phyloP scores from a whole-genome alignment of 2,329 filamentous ascomycete genomes.

The Verticillium longisporum region DNA sequence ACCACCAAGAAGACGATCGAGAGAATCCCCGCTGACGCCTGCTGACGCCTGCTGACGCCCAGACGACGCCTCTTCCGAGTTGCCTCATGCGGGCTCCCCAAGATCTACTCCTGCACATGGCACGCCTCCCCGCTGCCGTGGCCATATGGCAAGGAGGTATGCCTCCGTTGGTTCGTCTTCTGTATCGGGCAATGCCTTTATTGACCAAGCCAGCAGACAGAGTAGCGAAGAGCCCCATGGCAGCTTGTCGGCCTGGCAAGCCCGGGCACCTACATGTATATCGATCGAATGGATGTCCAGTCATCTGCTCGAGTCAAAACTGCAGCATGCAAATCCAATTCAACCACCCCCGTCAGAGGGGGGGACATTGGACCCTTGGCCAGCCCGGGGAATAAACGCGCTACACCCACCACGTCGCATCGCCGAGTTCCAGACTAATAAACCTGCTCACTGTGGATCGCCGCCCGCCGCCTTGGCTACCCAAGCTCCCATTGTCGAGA shows the following conservation, averaged over 20 bases:
- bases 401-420: neutral
- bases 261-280: neutral
- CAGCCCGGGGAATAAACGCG: neutral
- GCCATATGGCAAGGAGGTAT: neutral
- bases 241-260: neutral
- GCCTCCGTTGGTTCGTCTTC: neutral
- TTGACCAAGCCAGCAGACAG: neutral
- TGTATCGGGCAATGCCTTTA: neutral
- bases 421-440: neutral
- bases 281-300: neutral
- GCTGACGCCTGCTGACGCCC: neutral
- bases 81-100: neutral
- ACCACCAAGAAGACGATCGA: too few relatives aligned
- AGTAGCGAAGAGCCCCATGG: neutral
- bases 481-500: neutral
- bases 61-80: neutral
- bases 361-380: neutral
- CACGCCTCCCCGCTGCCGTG: neutral
- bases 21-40: too few relatives aligned
- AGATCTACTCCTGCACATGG: neutral
- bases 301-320: neutral
- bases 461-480: neutral
- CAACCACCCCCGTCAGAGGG: neutral
- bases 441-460: conserved; percentile 1
- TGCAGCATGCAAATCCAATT: neutral